Percentiles rank a stretch among this genome's conserved stretches.
Evolutionary conservation across 306 rosid species (phyloP).

Genomic region (Cucumis cinereus): DNA sequence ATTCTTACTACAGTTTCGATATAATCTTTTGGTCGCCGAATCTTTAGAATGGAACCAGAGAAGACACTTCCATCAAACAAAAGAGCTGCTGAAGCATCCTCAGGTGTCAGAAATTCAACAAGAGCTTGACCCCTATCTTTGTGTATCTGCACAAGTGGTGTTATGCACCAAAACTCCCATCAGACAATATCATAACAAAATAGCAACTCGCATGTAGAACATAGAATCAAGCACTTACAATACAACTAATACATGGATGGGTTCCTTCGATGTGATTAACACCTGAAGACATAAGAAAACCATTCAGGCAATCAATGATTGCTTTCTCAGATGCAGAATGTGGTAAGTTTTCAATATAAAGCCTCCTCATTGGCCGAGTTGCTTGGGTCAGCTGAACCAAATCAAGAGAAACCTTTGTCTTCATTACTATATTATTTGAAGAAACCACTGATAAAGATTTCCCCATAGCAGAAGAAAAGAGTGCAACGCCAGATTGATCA

Average conservation of each 20-base stretch:
- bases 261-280: constrained; percentile 56
- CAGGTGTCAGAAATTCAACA: constrained; percentile 84
- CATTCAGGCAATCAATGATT: constrained; percentile 62
- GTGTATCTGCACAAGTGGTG: constrained; percentile 48
- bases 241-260: constrained; percentile 76
- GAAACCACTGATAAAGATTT: constrained; percentile 25
- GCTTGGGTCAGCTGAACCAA: constrained; percentile 85
- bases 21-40: constrained; percentile 87
- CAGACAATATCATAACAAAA: constrained; percentile 5
- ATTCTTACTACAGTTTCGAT: constrained; percentile 78
- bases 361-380: constrained; percentile 87
- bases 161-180: constrained; percentile 10
- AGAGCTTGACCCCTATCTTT: constrained; percentile 78
- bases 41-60: constrained; percentile 55
- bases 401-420: constrained; percentile 46
- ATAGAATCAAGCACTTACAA: constrained; percentile 35
- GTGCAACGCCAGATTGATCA: constrained; percentile 27
- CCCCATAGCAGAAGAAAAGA: constrained; percentile 28
- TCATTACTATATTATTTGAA: constrained; percentile 23
- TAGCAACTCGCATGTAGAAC: background rate
- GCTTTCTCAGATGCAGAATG: constrained; percentile 63
- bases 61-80: constrained; percentile 65
- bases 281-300: constrained; percentile 45
- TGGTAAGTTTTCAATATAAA: constrained; percentile 79
- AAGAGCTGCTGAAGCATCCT: constrained; percentile 84